Evolutionary conservation across 2,329 filamentous ascomycete genomes (phyloP).

Genomic region (Madurella fahalii): DNA sequence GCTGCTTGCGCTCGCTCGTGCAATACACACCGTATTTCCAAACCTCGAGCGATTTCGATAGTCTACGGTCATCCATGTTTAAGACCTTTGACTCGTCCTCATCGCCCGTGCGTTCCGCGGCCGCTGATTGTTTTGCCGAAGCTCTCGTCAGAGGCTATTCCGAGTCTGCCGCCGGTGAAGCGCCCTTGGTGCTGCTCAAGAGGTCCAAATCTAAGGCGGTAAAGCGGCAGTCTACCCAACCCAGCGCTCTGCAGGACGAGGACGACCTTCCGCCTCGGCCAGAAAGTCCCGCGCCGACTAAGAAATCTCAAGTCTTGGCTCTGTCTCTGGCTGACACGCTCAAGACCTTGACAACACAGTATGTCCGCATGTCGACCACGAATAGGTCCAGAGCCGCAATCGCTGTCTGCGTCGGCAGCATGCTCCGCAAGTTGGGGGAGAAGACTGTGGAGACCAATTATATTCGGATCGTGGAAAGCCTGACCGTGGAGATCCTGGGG

Average conservation of each 20-base stretch:
- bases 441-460: slow-evolving; percentile 82
- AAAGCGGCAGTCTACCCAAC: slow-evolving; percentile 52
- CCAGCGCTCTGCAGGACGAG: slow-evolving; percentile 63
- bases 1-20: slow-evolving; percentile 70
- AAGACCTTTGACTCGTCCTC: slow-evolving; percentile 80
- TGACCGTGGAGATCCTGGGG: slow-evolving; percentile 76
- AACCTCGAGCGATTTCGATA: slow-evolving; percentile 86
- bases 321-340: slow-evolving; percentile 76
- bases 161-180: slow-evolving; percentile 47
- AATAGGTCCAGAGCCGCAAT: slow-evolving; percentile 80
- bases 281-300: slow-evolving; percentile 67
- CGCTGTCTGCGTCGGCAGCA: slow-evolving; percentile 78
- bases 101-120: slow-evolving; percentile 73
- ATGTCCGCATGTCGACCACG: slow-evolving; percentile 70
- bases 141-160: slow-evolving; percentile 79
- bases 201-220: slow-evolving; percentile 59
- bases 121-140: slow-evolving; percentile 78
- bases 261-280: slow-evolving; percentile 65
- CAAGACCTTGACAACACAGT: slow-evolving; percentile 74
- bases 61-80: slow-evolving; percentile 74
- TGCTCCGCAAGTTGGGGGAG: slow-evolving; percentile 75
- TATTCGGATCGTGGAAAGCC: slow-evolving; percentile 71
- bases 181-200: slow-evolving; percentile 59
- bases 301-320: slow-evolving; percentile 67
- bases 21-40: slow-evolving; percentile 76